These are phyloP conservation scores for Boletus subluridellus DNA, from an alignment of 1,284 basidiomycete species.

Conservation along the genomic window DNA sequence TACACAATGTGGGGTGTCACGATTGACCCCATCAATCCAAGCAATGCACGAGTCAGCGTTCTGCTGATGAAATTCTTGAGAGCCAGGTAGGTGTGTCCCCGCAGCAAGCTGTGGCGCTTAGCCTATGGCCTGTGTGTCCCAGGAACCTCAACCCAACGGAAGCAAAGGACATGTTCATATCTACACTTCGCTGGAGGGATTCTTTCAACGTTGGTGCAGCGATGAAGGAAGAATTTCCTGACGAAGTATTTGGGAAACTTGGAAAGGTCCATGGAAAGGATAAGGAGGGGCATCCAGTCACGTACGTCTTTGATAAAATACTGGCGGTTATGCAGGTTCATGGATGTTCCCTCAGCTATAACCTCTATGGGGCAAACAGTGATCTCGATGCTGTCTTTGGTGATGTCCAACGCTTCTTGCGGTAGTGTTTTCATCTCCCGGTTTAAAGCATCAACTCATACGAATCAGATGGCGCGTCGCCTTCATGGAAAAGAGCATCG, in stretches of 20 bases:
- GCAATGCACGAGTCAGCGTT: slow-evolving; percentile 63
- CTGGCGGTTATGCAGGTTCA: neutral
- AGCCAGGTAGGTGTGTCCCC: slow-evolving; percentile 50
- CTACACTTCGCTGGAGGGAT: slow-evolving; percentile 70
- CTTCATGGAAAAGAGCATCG: slow-evolving; percentile 66
- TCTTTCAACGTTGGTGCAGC: slow-evolving; percentile 61
- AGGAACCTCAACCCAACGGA: slow-evolving; percentile 56
- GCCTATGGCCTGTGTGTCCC: neutral
- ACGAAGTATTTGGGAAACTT: slow-evolving; percentile 63
- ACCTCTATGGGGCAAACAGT: slow-evolving; percentile 65
- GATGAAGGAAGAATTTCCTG: slow-evolving; percentile 59
- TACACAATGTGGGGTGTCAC: slow-evolving; percentile 67
- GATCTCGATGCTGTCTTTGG: slow-evolving; percentile 65
- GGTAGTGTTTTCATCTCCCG: slow-evolving; percentile 41
- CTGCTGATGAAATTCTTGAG: slow-evolving; percentile 75
- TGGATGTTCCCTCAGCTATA: slow-evolving; percentile 47
- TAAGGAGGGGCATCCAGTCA: slow-evolving; percentile 62
- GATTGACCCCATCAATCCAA: slow-evolving; percentile 53
- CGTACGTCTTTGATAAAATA: slow-evolving; percentile 41
- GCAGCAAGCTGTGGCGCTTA: neutral
- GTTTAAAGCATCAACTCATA: slow-evolving; percentile 1
- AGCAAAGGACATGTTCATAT: slow-evolving; percentile 61
- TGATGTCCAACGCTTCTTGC: slow-evolving; percentile 67
- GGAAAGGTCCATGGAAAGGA: slow-evolving; percentile 64
- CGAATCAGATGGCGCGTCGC: slow-evolving; percentile 65